These are phyloP conservation scores for Bolboschoenoplectus hybrid DNA, from an alignment of 202 grass and related monocot species.

Conservation along the genomic window DNA sequence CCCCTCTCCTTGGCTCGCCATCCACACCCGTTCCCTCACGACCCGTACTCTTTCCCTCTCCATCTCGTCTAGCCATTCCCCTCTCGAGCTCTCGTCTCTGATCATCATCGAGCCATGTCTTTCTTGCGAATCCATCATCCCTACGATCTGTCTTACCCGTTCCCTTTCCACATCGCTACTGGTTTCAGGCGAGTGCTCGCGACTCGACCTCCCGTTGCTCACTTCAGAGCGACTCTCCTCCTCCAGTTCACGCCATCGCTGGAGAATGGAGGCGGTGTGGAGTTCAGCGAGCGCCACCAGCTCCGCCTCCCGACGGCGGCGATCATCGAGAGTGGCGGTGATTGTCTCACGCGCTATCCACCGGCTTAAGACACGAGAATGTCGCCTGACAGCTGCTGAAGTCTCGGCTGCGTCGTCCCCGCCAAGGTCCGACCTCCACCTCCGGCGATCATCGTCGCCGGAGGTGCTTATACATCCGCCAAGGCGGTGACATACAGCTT, in stretches of 20 bases:
- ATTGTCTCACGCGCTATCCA: constrained; percentile 78
- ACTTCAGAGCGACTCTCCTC: neutral
- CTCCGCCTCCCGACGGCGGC: constrained; percentile 81
- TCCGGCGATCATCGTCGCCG: constrained; percentile 43
- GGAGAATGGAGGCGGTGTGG: constrained; percentile 90
- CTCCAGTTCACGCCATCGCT: constrained; percentile 62
- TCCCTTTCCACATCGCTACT: constrained; percentile 51
- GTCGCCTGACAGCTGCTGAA: constrained; percentile 43
- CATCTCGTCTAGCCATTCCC: constrained; percentile 66
- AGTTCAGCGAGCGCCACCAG: constrained; percentile 85
- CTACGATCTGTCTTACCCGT: constrained; percentile 72
- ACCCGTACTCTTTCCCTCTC: constrained; percentile 80
- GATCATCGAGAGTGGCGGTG: constrained; percentile 66
- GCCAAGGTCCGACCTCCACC: constrained; percentile 31
- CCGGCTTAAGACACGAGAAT: constrained; percentile 60
- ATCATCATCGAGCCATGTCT: constrained; percentile 12
- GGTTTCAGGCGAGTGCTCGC: constrained; percentile 54
- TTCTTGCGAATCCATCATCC: constrained; percentile 50
- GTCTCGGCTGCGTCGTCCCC: constrained; percentile 41
- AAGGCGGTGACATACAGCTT: constrained; percentile 9
- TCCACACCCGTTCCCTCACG: constrained; percentile 69
- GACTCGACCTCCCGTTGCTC: constrained; percentile 33
- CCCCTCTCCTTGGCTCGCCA: constrained; percentile 47
- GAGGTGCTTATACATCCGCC: constrained; percentile 27
- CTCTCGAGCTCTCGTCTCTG: constrained; percentile 33